Evolutionary conservation across 148 eudicot genomes (phyloP).

Genomic region (Rhododendron ovatum): DNA sequence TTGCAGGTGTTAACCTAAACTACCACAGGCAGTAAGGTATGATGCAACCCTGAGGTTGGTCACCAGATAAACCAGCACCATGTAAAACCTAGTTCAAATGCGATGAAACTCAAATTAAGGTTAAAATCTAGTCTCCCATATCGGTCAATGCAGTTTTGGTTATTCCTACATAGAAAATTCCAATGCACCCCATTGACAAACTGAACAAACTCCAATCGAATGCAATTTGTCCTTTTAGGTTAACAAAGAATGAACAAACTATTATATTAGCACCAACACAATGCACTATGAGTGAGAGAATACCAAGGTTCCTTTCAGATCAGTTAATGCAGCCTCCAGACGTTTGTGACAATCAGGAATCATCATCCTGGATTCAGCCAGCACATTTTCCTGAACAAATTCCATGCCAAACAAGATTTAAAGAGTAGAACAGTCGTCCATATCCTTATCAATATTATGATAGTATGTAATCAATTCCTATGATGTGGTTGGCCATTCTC

Average conservation of each 20-base stretch:
- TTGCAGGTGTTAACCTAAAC: neutral
- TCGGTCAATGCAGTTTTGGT: neutral
- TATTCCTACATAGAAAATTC: neutral
- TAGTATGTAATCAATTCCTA: neutral
- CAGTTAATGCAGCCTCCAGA: conserved; percentile 71
- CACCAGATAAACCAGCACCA: neutral
- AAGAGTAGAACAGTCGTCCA: neutral
- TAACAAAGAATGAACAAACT: neutral
- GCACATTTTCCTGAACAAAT: conserved; percentile 68
- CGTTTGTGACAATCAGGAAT: conserved; percentile 92
- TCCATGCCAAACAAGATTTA: neutral
- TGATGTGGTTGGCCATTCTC: neutral
- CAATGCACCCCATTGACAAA: neutral
- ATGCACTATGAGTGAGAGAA: neutral
- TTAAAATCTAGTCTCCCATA: neutral
- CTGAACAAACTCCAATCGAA: neutral
- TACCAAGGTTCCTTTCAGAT: conserved; percentile 79
- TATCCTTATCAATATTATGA: neutral
- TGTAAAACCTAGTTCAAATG: neutral
- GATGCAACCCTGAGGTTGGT: neutral
- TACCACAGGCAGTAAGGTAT: neutral
- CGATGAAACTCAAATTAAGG: neutral
- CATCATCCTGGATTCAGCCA: conserved; percentile 99
- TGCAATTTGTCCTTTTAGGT: neutral
- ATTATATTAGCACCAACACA: neutral